Evolutionary conservation across 805 yeast species (phyloP), one percentile per base, ranked within the genome.

Genomic region (Isabelozyma heimii): DNA sequence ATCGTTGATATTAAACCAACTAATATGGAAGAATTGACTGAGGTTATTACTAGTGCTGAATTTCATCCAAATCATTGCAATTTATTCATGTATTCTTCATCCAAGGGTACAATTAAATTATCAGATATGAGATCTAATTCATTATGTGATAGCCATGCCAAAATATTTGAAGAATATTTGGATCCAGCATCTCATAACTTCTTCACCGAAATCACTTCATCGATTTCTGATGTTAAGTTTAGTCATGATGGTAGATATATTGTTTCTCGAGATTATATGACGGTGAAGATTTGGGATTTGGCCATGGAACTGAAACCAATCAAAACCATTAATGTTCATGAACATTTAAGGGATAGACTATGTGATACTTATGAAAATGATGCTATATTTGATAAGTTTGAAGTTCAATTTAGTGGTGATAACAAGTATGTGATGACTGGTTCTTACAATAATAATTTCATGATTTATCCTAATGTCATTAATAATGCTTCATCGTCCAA

Each of bases 351-450:
- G 59, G 97, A 91, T 62, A 79, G 92, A 63, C 76, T 94, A 62
- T 92, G 98, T 73, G 97, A 95, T 68, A 91, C 98, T 42, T 94
- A 95, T 75, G 99, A 94, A 69, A 91, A 91, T 66, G 99, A 94
- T 73, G 96, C 98, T 42, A 94, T 94, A 49, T 94, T 94, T 72
- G 99, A 94, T 76, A 95, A 94, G 76, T 94, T 94, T 69, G 99
- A 94, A 76, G 97, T 91, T 53, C 94, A 85, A 58, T 91, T 94
- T 63, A 81, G 91, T 58, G 99, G 98, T 37, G 97, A 95, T 72
- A 88, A 89, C 61, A 83, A 84, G 63, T 83, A 91, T 51, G 84
- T 94, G 51, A 89, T 94, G 92, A 91, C 99, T 12, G 99, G 99
- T 47, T 87, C 97, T 39, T 94, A 94, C 76, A 90, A 91, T 72